Conservation (phyloP, 495 filamentous ascomycete species). For the Aspergillus mulundensis region DNA sequence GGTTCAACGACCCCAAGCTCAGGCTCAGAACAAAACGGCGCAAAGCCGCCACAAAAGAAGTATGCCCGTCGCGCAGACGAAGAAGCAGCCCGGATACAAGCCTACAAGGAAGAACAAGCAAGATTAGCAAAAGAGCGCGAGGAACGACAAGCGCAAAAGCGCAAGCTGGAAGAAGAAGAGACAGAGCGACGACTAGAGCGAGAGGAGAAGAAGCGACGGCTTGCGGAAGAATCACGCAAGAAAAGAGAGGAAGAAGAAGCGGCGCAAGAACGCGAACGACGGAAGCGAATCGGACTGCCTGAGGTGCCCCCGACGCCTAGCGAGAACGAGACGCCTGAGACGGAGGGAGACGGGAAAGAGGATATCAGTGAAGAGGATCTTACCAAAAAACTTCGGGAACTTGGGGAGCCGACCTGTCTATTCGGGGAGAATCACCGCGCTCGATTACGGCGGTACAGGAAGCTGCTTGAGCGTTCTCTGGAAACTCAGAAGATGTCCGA, state of each 20-base stretch:
- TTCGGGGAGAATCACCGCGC: conserved; percentile 81
- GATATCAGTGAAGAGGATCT: conserved; percentile 75
- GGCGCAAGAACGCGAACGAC: conserved; percentile 48
- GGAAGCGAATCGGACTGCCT: conserved; percentile 63
- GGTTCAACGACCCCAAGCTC: conserved; percentile 27
- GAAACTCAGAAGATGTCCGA: conserved; percentile 50
- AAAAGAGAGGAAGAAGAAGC: conserved; percentile 68
- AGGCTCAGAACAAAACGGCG: conserved; percentile 21
- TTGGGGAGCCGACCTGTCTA: conserved; percentile 67
- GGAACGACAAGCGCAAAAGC: conserved; percentile 66
- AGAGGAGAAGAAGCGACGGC: conserved; percentile 71
- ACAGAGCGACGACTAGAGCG: conserved; percentile 59
- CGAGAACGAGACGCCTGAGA: conserved; percentile 37
- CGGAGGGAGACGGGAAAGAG: conserved; percentile 42
- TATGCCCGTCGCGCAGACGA: conserved; percentile 82
- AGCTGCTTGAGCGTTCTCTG: conserved; percentile 45
- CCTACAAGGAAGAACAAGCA: conserved; percentile 77
- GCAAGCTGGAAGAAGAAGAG: conserved; percentile 87
- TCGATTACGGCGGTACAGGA: conserved; percentile 64
- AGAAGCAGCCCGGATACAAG: conserved; percentile 75
- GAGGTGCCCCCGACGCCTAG: conserved; percentile 53
- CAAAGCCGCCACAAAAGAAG: conserved; percentile 56
- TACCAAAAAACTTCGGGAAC: conserved; percentile 56
- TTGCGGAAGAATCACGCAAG: conserved; percentile 74
- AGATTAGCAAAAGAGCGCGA: conserved; percentile 63